Evolutionary conservation across 2,329 filamentous ascomycete species (phyloP).

Genomic region (Chrysoporthe cubensis): DNA sequence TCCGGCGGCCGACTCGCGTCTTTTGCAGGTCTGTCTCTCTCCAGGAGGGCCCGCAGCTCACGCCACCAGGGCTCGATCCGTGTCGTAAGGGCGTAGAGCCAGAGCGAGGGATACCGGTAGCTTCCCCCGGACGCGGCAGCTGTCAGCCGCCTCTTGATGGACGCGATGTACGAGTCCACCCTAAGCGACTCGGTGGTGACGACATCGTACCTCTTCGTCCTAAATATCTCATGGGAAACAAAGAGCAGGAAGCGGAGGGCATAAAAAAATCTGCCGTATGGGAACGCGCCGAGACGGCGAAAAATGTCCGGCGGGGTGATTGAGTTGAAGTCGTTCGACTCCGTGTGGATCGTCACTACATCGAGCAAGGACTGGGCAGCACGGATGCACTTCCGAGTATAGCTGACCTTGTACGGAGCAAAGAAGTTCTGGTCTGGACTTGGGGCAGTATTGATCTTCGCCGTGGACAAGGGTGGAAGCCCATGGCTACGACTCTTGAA

Average conservation of each 20-base stretch:
- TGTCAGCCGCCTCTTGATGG: conserved; percentile 10
- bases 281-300: conserved; percentile 18
- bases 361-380: conserved; percentile 24
- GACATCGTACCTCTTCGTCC: conserved; percentile 18
- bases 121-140: conserved; percentile 8
- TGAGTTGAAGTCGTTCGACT: conserved; percentile 10
- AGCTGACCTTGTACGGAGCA: conserved; percentile 23
- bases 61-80: conserved; percentile 25
- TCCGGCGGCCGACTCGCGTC: not conserved
- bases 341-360: conserved; percentile 5
- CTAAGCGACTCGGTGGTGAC: conserved; percentile 19
- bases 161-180: conserved; percentile 18
- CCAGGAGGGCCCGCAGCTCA: conserved; percentile 12
- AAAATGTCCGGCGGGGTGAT: conserved; percentile 12
- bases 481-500: conserved; percentile 19
- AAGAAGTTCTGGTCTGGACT: conserved; percentile 24
- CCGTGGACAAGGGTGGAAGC: conserved; percentile 10
- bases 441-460: not conserved
- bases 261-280: conserved; percentile 23
- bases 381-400: conserved; percentile 22
- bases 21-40: conserved; percentile 12
- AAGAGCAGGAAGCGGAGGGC: conserved; percentile 24
- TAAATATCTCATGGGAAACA: conserved; percentile 22
- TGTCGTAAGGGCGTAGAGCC: conserved; percentile 24
- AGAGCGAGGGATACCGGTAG: conserved; percentile 24